Percentiles rank a stretch among this genome's conserved stretches.
These are phyloP conservation scores for Mycena metata DNA, from an alignment of 768 basidiomycete species.

Conservation along the genomic window DNA sequence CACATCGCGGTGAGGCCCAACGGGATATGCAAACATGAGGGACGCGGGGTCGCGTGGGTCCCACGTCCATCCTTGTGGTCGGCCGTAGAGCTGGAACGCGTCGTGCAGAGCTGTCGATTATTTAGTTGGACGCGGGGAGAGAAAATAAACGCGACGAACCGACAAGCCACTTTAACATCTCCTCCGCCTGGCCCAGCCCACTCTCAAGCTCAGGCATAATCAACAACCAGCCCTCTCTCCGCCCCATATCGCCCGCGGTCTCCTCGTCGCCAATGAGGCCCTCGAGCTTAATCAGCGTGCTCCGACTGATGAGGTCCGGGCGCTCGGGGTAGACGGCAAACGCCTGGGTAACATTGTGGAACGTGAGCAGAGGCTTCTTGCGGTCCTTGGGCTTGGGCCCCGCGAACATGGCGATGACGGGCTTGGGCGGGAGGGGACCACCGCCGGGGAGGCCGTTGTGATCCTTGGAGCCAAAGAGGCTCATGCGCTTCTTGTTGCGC, in stretches of 20 bases:
- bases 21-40: conserved; percentile 95
- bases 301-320: conserved; percentile 90
- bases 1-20: conserved; percentile 87
- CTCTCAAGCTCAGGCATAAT: conserved; percentile 90
- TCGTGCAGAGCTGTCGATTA: conserved; percentile 78
- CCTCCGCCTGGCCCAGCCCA: conserved; percentile 72
- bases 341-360: conserved; percentile 81
- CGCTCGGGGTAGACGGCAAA: conserved; percentile 97
- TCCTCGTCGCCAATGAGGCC: conserved; percentile 87
- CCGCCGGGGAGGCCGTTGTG: conserved; percentile 42
- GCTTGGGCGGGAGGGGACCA: conserved; percentile 48
- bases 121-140: conserved; percentile 16
- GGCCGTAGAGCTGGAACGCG: conserved; percentile 89
- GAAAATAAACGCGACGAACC: conserved; percentile 61
- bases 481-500: conserved; percentile 69
- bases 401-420: conserved; percentile 68
- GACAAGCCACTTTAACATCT: conserved; percentile 93
- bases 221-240: conserved; percentile 87
- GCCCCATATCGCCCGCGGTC: conserved; percentile 71
- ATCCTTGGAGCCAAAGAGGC: conserved; percentile 70
- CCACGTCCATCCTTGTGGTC: conserved; percentile 90
- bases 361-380: conserved; percentile 78
- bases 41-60: conserved; percentile 86
- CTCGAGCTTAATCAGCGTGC: conserved; percentile 93
- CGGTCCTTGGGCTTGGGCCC: conserved; percentile 80